Conservation (phyloP, 164 flowering plant genomes). For the Liquidambar formosana region DNA sequence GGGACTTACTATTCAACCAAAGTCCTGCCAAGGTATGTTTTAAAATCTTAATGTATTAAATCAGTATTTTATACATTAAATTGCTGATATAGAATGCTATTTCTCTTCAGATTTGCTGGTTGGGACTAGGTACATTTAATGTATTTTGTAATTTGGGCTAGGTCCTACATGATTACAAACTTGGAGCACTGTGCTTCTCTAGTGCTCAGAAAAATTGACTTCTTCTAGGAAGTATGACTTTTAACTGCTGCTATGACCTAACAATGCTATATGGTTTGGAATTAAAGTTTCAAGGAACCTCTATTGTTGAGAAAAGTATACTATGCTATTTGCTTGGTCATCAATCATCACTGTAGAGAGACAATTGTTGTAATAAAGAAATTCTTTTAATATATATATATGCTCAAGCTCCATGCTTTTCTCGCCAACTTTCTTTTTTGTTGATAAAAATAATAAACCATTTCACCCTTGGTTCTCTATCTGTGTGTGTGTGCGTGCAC, state of each 20-base stretch:
- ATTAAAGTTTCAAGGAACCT: not conserved
- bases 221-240: not conserved
- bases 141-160: too few relatives aligned
- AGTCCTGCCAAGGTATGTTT: conserved; percentile 79
- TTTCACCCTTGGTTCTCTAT: too few relatives aligned
- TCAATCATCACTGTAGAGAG: not conserved
- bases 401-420: not conserved
- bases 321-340: not conserved
- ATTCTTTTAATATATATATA: not conserved
- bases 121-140: too few relatives aligned
- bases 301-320: not conserved
- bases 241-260: not conserved
- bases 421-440: not conserved
- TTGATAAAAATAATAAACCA: not conserved
- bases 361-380: too few relatives aligned
- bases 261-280: not conserved
- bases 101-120: too few relatives aligned
- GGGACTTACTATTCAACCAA: conserved; percentile 77
- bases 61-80: too few relatives aligned
- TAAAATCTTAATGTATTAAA: not conserved
- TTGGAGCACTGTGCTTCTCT: not conserved
- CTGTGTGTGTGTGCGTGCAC: not conserved
- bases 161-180: not conserved
- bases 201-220: not conserved
- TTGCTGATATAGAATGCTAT: not conserved